Evolutionary conservation across 1,284 basidiomycete species (phyloP), one percentile per base, ranked within the genome.

Genomic region (Austroboletus olivaceoglutinosus): DNA sequence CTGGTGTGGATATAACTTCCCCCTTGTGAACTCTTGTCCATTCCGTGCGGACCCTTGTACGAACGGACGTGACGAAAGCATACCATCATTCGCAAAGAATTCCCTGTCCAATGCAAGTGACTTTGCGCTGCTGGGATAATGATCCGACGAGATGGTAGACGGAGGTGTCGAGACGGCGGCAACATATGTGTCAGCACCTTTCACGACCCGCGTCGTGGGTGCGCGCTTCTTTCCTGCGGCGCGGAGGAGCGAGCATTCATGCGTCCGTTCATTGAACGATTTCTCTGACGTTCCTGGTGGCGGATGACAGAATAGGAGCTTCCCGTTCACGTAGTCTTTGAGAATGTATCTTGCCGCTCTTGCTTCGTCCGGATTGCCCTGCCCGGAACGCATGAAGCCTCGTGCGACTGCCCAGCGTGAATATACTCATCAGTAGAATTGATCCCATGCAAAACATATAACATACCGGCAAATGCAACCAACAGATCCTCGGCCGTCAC

Each of bases 321-420:
- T 93, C 33, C 92, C 97, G 60, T 91, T 95, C 56, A 99, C 93
- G 63, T 98, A 99, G 73, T 99, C 97, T 71, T 99, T 99, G 50
- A 99, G 80, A 48, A 99, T 81, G 65, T 91, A 91, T 52, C 97
- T 85, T 13, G 96, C 92, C 0, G 96, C 87, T 47, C 94, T 86
- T 21, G 95, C 93, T 68, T 98, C 95, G 67, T 99, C 97, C 3
- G 97, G 95, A 69, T 96, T 97, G 45, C 97, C 97, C 72, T 96
- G 93, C 1, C 96, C 94, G 11, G 95, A 85, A 43, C 96, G 85
- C 59, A 88, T 91, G 70, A 91, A 96, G 23, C 97, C 97, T 60
- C 96, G 78, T n/a, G 85, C 94, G 60, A 97, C 93, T 96, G 54
- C 16, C 43, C 51, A 29, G 51, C 33, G 25, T 38, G 48, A 37